Evolutionary conservation across 202 grass and related monocot genomes (phyloP), one percentile per base, ranked within the genome.

Genomic region (Dendrocalamus latiflorus): DNA sequence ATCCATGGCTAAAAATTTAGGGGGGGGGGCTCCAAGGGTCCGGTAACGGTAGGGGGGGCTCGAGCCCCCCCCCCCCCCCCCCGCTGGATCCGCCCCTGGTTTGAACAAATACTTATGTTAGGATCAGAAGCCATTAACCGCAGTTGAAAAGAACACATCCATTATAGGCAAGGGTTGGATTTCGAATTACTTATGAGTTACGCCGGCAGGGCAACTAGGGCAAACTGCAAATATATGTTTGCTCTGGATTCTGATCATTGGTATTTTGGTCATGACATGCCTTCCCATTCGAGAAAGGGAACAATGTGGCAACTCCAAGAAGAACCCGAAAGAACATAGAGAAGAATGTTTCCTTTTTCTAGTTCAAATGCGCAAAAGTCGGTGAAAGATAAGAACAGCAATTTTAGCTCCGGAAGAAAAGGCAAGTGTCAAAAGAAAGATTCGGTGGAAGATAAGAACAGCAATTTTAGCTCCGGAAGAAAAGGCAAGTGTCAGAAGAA

Each of bases 341-440:
- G 22, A 57, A 34, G 16, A 24, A 54, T 26, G 20, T 37, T 72
- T 65, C 44, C 54, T 17, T 43, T 76, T 70, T 49, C 57, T 10
- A 74, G 20, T 62, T 65, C 57, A 64, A 63, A 73, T 72, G n/a
- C 2, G 9, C 64, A 61, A 26, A 66, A 78, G 73, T 81, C 17
- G n/a, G 49, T 69, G 43, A 20, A 62, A 68, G 66, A 82, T 66
- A 65, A 20, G 17, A 76, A 9, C 67, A 48, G 59, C 13, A 81
- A 66, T 63, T 77, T 65, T 18, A 26, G 38, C 41, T 68, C 73
- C 33, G 9, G 49, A 78, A 78, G 72, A 21, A 82, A 82, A 49
- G 65, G 21, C 26, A 70, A 56, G 76, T 49, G 62, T 66, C 56
- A 72, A 49, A 13, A 20, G 49, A 51, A 51, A 18, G 17, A 20